Percentiles rank a stretch among this genome's conserved stretches.
Conservation (phyloP, 225 moss, liverwort and hornwort species). For the Rhytidiadelphus loreus region DNA sequence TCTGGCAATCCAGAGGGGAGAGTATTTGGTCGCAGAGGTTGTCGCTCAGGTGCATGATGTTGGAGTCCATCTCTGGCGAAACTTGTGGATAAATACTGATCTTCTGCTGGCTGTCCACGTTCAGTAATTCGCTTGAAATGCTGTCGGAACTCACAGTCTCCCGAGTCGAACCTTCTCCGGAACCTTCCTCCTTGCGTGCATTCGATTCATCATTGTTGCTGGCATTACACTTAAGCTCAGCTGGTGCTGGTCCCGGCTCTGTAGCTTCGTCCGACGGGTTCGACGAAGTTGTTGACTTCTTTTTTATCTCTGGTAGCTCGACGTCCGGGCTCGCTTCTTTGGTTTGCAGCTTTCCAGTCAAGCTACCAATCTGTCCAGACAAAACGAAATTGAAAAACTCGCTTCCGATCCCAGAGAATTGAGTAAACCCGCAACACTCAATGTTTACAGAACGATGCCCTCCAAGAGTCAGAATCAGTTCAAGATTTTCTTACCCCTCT, state of each 20-base stretch:
- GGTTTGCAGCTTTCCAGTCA: constrained; percentile 12
- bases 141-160: constrained; percentile 67
- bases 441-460: background rate
- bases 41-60: constrained; percentile 37
- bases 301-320: background rate
- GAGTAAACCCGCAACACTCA: background rate
- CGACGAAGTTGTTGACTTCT: background rate
- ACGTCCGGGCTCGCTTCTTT: background rate
- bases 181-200: constrained; percentile 33
- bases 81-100: constrained; percentile 7
- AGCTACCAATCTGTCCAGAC: constrained; percentile 5
- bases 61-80: constrained; percentile 27
- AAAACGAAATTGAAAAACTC: background rate
- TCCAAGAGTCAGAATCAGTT: background rate
- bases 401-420: background rate
- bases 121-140: constrained; percentile 72
- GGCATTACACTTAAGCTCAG: constrained; percentile 3
- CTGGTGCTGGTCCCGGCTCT: constrained; percentile 6
- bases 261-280: background rate
- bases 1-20: constrained; percentile 31
- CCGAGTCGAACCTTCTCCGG: constrained; percentile 19
- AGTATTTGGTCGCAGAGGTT: constrained; percentile 49
- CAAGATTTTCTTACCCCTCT: background rate
- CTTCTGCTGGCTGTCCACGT: constrained; percentile 49
- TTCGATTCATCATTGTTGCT: background rate